Evolutionary conservation across 192 early-diverging fungal genomes (phyloP).

Genomic region (Coemansia sp.): DNA sequence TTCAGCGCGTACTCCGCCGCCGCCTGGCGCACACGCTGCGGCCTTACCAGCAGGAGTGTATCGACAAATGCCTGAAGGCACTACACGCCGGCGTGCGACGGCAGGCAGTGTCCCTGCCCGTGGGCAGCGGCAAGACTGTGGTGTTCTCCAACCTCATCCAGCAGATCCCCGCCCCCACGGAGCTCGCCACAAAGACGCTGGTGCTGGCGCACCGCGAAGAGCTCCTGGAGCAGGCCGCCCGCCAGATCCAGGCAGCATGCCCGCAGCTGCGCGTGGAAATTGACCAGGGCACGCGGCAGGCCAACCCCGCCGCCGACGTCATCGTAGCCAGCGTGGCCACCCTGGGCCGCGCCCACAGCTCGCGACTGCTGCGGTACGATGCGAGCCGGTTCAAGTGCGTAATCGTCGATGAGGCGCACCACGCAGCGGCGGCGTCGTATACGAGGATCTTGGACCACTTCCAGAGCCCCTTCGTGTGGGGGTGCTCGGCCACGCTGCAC

Average conservation of each 20-base stretch:
- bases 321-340: constrained; percentile 78
- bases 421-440: constrained; percentile 81
- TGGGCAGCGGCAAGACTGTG: constrained; percentile 90
- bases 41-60: constrained; percentile 87
- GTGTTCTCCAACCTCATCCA: constrained; percentile 83
- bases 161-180: constrained; percentile 59
- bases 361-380: constrained; percentile 64
- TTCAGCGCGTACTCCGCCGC: neutral
- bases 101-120: constrained; percentile 79
- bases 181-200: constrained; percentile 70
- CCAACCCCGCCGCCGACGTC: constrained; percentile 64
- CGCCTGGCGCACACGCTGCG: constrained; percentile 54
- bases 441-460: constrained; percentile 73
- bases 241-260: constrained; percentile 62
- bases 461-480: constrained; percentile 74
- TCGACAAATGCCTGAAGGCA: constrained; percentile 59
- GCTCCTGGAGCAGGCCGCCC: constrained; percentile 76
- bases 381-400: constrained; percentile 82
- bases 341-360: constrained; percentile 56
- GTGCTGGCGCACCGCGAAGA: constrained; percentile 91
- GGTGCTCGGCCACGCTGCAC: constrained; percentile 88
- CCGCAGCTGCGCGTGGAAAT: constrained; percentile 62
- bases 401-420: constrained; percentile 94
- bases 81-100: constrained; percentile 62
- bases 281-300: constrained; percentile 65